These are phyloP conservation scores for Pleurotus sapidus DNA, from an alignment of 768 basidiomycete genomes.

Conservation along the genomic window DNA sequence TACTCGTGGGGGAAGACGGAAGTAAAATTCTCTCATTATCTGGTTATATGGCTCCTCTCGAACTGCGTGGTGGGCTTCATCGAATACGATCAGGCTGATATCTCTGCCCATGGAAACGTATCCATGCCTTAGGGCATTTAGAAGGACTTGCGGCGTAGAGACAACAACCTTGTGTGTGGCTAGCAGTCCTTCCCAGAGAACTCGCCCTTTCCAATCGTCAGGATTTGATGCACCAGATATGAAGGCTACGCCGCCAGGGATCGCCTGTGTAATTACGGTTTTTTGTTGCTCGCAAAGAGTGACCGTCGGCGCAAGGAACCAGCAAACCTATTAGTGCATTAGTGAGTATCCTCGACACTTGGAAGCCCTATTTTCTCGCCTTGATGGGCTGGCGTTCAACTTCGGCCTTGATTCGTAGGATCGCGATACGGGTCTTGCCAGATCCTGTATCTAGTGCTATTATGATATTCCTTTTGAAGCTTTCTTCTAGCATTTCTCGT, in stretches of 20 bases:
- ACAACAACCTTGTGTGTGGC: slow-evolving; percentile 60
- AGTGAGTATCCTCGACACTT: not conserved
- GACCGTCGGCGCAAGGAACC: slow-evolving; percentile 81
- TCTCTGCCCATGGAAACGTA: slow-evolving; percentile 60
- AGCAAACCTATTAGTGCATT: slow-evolving; percentile 49
- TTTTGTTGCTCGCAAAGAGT: slow-evolving; percentile 72
- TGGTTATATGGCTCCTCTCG: slow-evolving; percentile 73
- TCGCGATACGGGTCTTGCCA: slow-evolving; percentile 78
- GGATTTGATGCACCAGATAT: slow-evolving; percentile 72
- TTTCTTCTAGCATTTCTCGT: slow-evolving; percentile 77
- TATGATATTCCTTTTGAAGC: slow-evolving; percentile 61
- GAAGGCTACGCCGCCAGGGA: slow-evolving; percentile 62
- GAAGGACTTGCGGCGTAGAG: slow-evolving; percentile 73
- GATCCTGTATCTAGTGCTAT: slow-evolving; percentile 80
- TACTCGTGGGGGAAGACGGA: slow-evolving; percentile 38
- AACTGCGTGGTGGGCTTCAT: slow-evolving; percentile 79
- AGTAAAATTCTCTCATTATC: slow-evolving; percentile 78
- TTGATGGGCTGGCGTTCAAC: slow-evolving; percentile 57
- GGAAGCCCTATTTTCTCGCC: slow-evolving; percentile 33
- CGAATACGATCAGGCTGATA: slow-evolving; percentile 69
- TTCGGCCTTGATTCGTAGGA: slow-evolving; percentile 70
- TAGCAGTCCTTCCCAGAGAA: slow-evolving; percentile 60
- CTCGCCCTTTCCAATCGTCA: slow-evolving; percentile 70
- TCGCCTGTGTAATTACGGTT: slow-evolving; percentile 48
- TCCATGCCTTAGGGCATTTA: slow-evolving; percentile 74